Conservation (phyloP, 2,329 filamentous ascomycete genomes). For the Arthrobotrys sphaeroides region DNA sequence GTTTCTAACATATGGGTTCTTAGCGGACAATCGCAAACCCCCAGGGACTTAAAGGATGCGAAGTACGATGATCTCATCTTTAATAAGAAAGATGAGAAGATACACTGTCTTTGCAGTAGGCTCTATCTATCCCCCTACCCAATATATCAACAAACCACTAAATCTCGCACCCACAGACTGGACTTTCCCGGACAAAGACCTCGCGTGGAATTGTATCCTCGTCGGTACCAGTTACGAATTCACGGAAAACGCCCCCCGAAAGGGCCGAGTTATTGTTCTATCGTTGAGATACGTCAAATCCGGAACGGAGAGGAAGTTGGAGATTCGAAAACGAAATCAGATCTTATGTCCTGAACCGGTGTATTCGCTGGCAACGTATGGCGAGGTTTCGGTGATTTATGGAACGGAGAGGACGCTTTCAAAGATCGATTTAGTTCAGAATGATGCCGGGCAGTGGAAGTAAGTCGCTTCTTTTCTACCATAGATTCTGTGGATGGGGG, state of each 20-base stretch:
- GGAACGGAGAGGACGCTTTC: constrained; percentile 29
- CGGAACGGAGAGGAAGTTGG: constrained; percentile 29
- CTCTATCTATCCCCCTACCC: background rate
- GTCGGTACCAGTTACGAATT: constrained; percentile 56
- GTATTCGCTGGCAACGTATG: constrained; percentile 57
- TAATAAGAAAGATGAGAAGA: constrained; percentile 56
- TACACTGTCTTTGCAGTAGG: constrained; percentile 57
- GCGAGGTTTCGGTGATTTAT: constrained; percentile 47
- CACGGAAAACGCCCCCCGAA: constrained; percentile 31
- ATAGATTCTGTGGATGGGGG: background rate
- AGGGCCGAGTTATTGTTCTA: constrained; percentile 57
- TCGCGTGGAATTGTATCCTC: constrained; percentile 55
- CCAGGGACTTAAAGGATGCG: constrained; percentile 55
- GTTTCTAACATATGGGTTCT: background rate
- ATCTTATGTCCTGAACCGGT: constrained; percentile 57
- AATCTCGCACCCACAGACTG: constrained; percentile 13
- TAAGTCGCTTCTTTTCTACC: background rate
- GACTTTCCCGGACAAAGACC: constrained; percentile 26
- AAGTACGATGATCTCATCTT: constrained; percentile 56
- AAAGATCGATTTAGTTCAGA: constrained; percentile 31
- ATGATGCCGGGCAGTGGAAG: constrained; percentile 34
- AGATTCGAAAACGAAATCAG: constrained; percentile 56
- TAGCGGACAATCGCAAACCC: constrained; percentile 54
- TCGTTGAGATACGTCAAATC: constrained; percentile 32
- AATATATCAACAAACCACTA: background rate